Base-by-base conservation (phyloP, 23 red algal genomes). In the Pyropia yezoensis region DNA sequence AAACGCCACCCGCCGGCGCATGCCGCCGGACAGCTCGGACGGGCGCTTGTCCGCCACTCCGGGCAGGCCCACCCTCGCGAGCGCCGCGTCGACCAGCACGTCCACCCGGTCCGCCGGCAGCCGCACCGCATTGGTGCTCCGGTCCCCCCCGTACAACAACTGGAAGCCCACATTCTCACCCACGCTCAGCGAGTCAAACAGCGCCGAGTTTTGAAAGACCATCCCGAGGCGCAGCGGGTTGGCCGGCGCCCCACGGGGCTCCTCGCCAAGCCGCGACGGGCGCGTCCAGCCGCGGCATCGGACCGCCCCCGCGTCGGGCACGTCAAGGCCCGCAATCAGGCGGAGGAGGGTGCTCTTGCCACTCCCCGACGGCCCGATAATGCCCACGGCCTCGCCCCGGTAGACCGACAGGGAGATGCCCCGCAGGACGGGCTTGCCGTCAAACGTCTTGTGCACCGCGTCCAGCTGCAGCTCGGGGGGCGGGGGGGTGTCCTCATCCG, bases 131-230 rank as follows among this genome's bases (percentile, higher is more conserved):
- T 47, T 47, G 39, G 39, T 47, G 6, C 4, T 11, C 23, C 54
- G 58, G 53, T 70, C 62, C 5, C 59, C 49, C 19, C 68, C 29
- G 16, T 73, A 65, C 26, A 82, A 24, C 16, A 95, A 56, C 27
- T 67, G 58, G 71, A 95, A 88, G 34, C 59, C 90, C 19, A 95
- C 78, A 64, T 95, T 95, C 69, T 95, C 80, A 22, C 47, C 74
- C n/a, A 95, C 80, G 51, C 33, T 87, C 55, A 95, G 57, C 16
- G 82, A 88, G 55, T 76, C 76, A 69, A 95, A 88, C 52, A 95
- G 61, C 14, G 90, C 90, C 15, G 82, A 62, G 52, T 71, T 55
- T 69, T 95, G 90, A 47, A 95, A 95, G 5, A 95, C 90, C 76
- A 95, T 83, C 14, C 80, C 77, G 47, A 95, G 65, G 7, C 28